Conservation (phyloP, 352 stramenopile species). For the Phytophthora megakarya region DNA sequence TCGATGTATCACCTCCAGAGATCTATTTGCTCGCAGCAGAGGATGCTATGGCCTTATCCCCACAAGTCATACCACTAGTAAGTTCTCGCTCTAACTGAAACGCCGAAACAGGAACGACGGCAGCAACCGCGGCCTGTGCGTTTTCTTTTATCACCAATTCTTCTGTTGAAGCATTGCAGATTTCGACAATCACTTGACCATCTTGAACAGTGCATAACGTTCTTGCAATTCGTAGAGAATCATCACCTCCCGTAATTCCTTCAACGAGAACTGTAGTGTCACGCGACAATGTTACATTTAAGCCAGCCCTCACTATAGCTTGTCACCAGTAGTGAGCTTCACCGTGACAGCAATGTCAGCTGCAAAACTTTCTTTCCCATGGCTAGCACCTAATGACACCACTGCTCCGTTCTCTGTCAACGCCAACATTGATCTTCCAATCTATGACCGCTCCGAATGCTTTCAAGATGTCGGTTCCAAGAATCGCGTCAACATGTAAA, state of each 20-base stretch:
- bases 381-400: too few relatives aligned
- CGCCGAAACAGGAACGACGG: not conserved
- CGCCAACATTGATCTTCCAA: too few relatives aligned
- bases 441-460: slow-evolving; percentile 4
- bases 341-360: not conserved
- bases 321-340: too few relatives aligned
- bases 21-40: too few relatives aligned
- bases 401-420: too few relatives aligned
- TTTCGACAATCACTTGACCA: not conserved
- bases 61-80: too few relatives aligned
- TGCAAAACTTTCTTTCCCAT: not conserved
- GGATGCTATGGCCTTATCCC: too few relatives aligned
- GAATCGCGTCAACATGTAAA: not conserved
- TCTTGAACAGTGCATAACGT: slow-evolving; percentile 2
- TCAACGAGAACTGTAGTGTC: not conserved
- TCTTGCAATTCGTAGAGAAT: not conserved
- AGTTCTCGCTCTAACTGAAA: not conserved
- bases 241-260: not conserved
- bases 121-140: not conserved
- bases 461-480: not conserved
- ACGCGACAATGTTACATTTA: not conserved
- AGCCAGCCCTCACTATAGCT: not conserved
- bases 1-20: too few relatives aligned
- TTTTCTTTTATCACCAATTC: not conserved
- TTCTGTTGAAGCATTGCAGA: slow-evolving; percentile 8